Evolutionary conservation across 1,139 yeast species (phyloP), one percentile per base, ranked within the genome.

Genomic region (Scheffersomyces parashehatae): DNA sequence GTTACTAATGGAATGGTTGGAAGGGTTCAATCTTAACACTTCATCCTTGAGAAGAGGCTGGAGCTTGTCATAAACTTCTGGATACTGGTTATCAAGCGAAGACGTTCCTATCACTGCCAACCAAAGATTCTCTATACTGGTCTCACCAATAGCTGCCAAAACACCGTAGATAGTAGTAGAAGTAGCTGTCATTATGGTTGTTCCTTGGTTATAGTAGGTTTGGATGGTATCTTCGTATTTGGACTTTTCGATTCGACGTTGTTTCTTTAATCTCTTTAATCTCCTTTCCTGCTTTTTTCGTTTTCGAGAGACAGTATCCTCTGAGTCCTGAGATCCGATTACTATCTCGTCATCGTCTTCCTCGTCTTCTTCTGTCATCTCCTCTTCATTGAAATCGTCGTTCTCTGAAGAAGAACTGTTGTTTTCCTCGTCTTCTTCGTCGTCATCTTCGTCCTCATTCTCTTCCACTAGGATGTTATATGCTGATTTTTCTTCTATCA

Each of bases 91-190:
- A 52, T 88, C 95, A 33, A 90, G 67, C 1, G 97, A 85, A 0
- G 96, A 84, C 1, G 95, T 83, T 1, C 99, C 99, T 8, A 93
- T 79, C 2, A 93, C 85, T 0, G 97, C 80, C 5, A 90, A 71
- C 99, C 99, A 95, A 40, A 95, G 67, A 48, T 73, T 75, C 28
- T 84, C 86, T 20, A 84, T 68, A 47, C 62, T 69, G 15, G 79
- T 72, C 51, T 75, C 80, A 29, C 79, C 97, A 39, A 93, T 80
- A 12, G 85, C 75, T 0, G 97, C 82, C 24, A 91, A 65, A 40
- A 93, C 69, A 1, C 96, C 84, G 64, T 93, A 93, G 4, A 88
- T 74, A 47, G 88, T 88, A 11, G 89, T 79, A 0, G 97, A 79
- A 3, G 87, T 76, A 0, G 98, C 86, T 6, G 90, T 81, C 28